A percentile compares a stretch with the other conserved stretches of the same genome.
Conservation (phyloP, 768 basidiomycete genomes). For the Tylopilus sp. region DNA sequence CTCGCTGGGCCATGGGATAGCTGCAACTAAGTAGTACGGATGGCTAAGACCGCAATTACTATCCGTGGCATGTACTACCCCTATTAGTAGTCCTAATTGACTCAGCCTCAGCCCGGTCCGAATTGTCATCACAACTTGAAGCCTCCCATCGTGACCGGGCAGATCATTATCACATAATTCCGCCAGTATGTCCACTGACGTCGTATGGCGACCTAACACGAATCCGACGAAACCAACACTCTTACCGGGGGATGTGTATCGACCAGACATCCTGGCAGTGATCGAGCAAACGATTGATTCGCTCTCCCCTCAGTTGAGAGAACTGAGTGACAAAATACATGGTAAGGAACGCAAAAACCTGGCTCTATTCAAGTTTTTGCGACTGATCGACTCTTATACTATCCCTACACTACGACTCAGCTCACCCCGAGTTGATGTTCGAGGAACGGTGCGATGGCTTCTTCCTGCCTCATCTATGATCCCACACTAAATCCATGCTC, state of each 20-base stretch:
- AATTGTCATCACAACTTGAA: no score
- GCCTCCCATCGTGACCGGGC: no score
- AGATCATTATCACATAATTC: neutral
- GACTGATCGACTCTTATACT: slow-evolving; percentile 1
- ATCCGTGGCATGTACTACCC: no score
- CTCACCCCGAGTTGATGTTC: slow-evolving; percentile 67
- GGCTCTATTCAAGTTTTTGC: neutral
- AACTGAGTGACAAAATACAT: slow-evolving; percentile 71
- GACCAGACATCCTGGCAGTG: slow-evolving; percentile 56
- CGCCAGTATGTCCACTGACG: slow-evolving; percentile 15
- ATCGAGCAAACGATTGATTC: slow-evolving; percentile 55
- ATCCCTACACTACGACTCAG: slow-evolving; percentile 32
- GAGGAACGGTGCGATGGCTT: slow-evolving; percentile 54
- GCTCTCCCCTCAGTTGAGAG: slow-evolving; percentile 53
- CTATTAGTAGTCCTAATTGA: no score
- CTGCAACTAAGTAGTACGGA: no score
- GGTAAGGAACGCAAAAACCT: slow-evolving; percentile 33
- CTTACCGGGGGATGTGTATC: slow-evolving; percentile 39
- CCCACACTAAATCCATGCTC: neutral
- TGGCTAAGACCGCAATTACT: no score
- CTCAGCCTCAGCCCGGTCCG: no score
- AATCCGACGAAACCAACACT: slow-evolving; percentile 21
- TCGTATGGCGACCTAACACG: slow-evolving; percentile 42
- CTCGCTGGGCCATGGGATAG: no score
- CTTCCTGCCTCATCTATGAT: neutral